Base-by-base conservation (phyloP, 2,329 filamentous ascomycete genomes). In the Colletotrichum spinosum region DNA sequence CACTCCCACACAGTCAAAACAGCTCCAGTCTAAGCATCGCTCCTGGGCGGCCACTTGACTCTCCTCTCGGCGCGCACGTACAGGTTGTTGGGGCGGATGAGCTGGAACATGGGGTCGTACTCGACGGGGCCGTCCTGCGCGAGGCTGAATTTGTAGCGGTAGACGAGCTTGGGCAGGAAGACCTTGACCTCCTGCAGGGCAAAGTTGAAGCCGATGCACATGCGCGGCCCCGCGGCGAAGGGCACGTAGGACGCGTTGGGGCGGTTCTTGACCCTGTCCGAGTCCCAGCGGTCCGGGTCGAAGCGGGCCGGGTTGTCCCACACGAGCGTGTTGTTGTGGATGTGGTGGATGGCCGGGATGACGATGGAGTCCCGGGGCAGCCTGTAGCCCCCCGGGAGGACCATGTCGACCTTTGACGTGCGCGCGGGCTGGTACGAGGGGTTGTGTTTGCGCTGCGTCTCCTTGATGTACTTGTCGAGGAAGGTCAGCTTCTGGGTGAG, bases 181-280 rank as follows among this genome's bases (percentile, higher is more conserved):
- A 88, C 79, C 77, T 89, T 89, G 64, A 88, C 79, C 73, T 90
- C 86, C 64, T 84, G 81, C 7, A 90, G 76, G 0, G 87, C 88
- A 72, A 90, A 88, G 74, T 88, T 90, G 80, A 88, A 89, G 0
- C 87, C 88, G 60, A 90, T 86, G 67, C 88, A 90, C 76, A 82
- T 83, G 1, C 88, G 78, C 0, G 79, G 83, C 0, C 88, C 88
- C 0, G 81, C 77, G 0, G 83, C 87, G 67, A 90, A 90, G 0
- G 88, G 88, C 4, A 85, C 77, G 69, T 89, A 90, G 0, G 83
- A 77, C 2, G 79, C 81, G 37, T 80, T 80, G 50, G 83, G 84
- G 2, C 81, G 72, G 68, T 80, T 81, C 76, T 85, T 86, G 59
- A 86, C 85, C 11, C 78, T 75, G 0, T 84, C 81, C 0, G 81